Base-by-base conservation (phyloP, 1,139 yeast genomes). In the Magnusiomyces suaveolens region DNA sequence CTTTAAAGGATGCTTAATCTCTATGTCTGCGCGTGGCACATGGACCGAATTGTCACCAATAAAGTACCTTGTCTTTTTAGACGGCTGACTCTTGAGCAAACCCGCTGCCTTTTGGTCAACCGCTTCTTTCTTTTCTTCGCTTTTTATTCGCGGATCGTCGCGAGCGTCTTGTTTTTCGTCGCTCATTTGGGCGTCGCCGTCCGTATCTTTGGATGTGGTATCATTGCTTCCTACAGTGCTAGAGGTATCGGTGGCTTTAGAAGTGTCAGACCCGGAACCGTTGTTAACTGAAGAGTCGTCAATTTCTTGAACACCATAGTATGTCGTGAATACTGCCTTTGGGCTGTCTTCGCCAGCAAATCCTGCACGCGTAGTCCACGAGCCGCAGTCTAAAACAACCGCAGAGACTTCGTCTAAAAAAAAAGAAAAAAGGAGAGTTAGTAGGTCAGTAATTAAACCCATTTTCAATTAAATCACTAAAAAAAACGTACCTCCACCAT, bases 291-390 rank as follows among this genome's bases (percentile, higher is more conserved):
- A 18, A n/a, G 43, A 18, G 38, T 43, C 29, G 16, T 43, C 25
- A n/a, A 44, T 6, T 43, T 25, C 61, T 50, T 51, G 51, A 21
- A 52, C 44, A 4, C 67, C 74, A 56, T 67, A 71, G 50, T 53
- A 56, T 0, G 96, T 84, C 1, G 96, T 87, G 4, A 85, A 70
- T 43, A 85, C 81, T 1, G 84, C 73, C 60, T 85, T 82, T 6
- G 98, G 98, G 57, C 82, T 79, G 68, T 92, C 98, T 60, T 89
- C 95, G 10, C 98, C 98, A 3, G 97, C 95, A 68, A 81, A 90
- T 1, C 98, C 98, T 25, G 86, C 81, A 56, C 94, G 80, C 2
- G 97, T 88, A 58, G 81, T 74, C 60, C 76, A 81, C 12, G 96
- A 83, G 26, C 98, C 97, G 0, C 96, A 90, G 67, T 92, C 98